A percentile compares a stretch with the other conserved stretches of the same genome.
These are phyloP conservation scores for Geranomyces variabilis DNA, from an alignment of 192 early-diverging fungal species.

Conservation along the genomic window DNA sequence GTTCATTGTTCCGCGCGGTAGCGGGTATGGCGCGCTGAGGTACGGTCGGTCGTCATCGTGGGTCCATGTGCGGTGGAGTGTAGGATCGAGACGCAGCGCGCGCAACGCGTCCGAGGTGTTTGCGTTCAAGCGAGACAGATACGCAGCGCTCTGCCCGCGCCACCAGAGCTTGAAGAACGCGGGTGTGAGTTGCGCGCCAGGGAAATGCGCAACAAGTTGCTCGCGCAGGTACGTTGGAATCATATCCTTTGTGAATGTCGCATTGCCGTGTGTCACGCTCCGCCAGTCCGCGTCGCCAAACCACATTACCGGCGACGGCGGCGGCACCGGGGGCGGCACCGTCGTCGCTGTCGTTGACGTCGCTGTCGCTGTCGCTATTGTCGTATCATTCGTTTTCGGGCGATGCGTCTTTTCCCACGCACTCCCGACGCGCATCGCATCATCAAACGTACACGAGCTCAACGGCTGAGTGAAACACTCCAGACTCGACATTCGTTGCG, in stretches of 20 bases:
- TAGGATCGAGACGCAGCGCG: not conserved
- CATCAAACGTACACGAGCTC: not conserved
- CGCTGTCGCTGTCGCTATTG: too few species aligned
- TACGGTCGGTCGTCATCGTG: not conserved
- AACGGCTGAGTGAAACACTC: conserved; percentile 9
- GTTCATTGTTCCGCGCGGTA: not conserved
- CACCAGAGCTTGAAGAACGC: conserved; percentile 8
- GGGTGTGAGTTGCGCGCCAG: not conserved
- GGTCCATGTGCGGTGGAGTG: not conserved
- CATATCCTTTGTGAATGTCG: not conserved
- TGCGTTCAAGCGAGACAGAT: not conserved
- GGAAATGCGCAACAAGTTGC: not conserved
- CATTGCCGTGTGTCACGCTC: not conserved
- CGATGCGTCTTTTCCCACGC: not conserved
- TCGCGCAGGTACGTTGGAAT: not conserved
- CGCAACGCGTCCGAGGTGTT: not conserved
- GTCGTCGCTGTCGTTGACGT: not conserved
- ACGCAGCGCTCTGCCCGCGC: conserved; percentile 11
- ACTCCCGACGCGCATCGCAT: not conserved
- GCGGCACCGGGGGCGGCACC: too few species aligned
- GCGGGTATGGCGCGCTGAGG: not conserved
- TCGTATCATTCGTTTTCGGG: too few species aligned
- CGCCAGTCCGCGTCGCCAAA: not conserved
- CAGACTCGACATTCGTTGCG: not conserved
- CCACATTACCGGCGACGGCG: too few species aligned